Conservation (phyloP, 2,329 filamentous ascomycete species). For the Elsinoe ampelina region DNA sequence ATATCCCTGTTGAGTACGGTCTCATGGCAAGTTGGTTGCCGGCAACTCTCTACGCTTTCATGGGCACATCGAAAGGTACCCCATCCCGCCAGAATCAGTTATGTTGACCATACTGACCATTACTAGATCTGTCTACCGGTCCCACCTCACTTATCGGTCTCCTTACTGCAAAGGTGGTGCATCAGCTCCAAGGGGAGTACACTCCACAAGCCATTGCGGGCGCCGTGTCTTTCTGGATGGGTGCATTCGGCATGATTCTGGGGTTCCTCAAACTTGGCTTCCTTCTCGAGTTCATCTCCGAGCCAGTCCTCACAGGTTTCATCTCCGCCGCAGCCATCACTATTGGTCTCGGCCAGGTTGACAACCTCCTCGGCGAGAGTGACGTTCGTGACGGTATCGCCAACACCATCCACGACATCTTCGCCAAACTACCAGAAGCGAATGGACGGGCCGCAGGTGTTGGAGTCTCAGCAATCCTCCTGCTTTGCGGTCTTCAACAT, state of each 20-base stretch:
- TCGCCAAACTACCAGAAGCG: slow-evolving; percentile 47
- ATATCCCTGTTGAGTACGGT: slow-evolving; percentile 51
- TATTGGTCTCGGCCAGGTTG: slow-evolving; percentile 53
- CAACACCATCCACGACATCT: slow-evolving; percentile 50
- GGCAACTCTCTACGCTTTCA: slow-evolving; percentile 47
- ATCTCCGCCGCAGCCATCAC: slow-evolving; percentile 58
- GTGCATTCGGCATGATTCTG: slow-evolving; percentile 49
- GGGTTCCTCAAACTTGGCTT: slow-evolving; percentile 56
- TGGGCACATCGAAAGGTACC: slow-evolving; percentile 53
- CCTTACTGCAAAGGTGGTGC: slow-evolving; percentile 53
- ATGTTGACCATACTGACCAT: slow-evolving; percentile 12
- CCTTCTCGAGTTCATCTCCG: slow-evolving; percentile 56
- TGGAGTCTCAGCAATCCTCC: slow-evolving; percentile 48
- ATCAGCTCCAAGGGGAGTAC: slow-evolving; percentile 43
- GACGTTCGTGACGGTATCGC: slow-evolving; percentile 45
- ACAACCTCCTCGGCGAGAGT: slow-evolving; percentile 48
- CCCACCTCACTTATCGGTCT: slow-evolving; percentile 57
- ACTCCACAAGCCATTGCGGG: slow-evolving; percentile 48
- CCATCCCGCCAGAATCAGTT: slow-evolving; percentile 7
- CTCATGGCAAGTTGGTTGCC: slow-evolving; percentile 53
- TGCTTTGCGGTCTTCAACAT: slow-evolving; percentile 49
- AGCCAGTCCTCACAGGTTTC: slow-evolving; percentile 55
- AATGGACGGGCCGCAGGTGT: slow-evolving; percentile 51
- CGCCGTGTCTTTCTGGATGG: slow-evolving; percentile 55
- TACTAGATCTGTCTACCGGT: slow-evolving; percentile 49